Evolutionary conservation across 2,329 filamentous ascomycete genomes (phyloP).

Genomic region (Teratosphaeria zuluensis): DNA sequence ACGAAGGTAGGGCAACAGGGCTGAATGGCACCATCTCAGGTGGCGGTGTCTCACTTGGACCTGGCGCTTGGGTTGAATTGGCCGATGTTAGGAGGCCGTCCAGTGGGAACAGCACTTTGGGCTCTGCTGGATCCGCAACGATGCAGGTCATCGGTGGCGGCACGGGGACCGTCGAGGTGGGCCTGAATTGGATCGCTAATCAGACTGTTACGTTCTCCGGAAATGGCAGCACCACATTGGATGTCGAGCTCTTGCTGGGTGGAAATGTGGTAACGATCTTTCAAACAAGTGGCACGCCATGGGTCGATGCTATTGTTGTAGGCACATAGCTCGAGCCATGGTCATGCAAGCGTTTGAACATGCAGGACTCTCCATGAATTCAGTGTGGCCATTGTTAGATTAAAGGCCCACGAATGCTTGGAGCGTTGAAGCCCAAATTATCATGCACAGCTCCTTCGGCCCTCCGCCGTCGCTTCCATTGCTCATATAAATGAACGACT

Average conservation of each 20-base stretch:
- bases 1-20: slow-evolving; percentile 10
- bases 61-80: slow-evolving; percentile 13
- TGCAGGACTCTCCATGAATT: too few species aligned
- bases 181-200: slow-evolving; percentile 11
- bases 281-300: slow-evolving; percentile 11
- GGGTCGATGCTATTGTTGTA: slow-evolving; percentile 14
- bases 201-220: slow-evolving; percentile 8
- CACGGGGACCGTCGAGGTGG: slow-evolving; percentile 10
- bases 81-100: slow-evolving; percentile 6
- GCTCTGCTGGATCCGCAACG: slow-evolving; percentile 1
- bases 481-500: too few species aligned
- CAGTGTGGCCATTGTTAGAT: too few species aligned
- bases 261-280: slow-evolving; percentile 14
- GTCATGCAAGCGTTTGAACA: too few species aligned
- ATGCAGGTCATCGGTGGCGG: slow-evolving; percentile 11
- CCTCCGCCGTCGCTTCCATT: too few species aligned
- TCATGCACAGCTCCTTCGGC: too few species aligned
- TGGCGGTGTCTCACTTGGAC: slow-evolving; percentile 10
- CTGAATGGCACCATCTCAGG: slow-evolving; percentile 12
- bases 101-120: not conserved
- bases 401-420: too few species aligned
- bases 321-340: not conserved
- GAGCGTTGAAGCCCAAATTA: too few species aligned
- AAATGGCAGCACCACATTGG: slow-evolving; percentile 4
- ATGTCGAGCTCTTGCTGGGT: slow-evolving; percentile 10